Evolutionary conservation across 2,329 filamentous ascomycete species (phyloP), one percentile per base, ranked within the genome.

Genomic region (Colletotrichum melonis): DNA sequence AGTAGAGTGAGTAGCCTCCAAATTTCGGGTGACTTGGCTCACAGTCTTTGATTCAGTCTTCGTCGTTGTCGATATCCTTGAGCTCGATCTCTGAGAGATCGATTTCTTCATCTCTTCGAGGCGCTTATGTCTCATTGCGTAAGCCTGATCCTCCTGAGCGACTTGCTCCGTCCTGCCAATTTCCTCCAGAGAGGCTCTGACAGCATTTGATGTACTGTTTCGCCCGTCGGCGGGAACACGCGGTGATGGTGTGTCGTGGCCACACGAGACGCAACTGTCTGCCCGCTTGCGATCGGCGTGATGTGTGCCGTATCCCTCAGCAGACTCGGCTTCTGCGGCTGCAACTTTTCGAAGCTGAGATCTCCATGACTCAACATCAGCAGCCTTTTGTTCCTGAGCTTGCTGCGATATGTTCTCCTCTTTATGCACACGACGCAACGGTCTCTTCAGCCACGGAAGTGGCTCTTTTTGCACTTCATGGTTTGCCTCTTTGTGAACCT

Each of bases 381-480:
- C 30, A 12, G 60, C 35, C 26, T 70, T 59, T 16, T 60, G 62
- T 24, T 35, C 32, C 28, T 11, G 35, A n/a, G 5, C 62, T 28
- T 71, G 71, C 30, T 49, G 62, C 16, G 60, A 60, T 5, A 68
- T 68, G n/a, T 74, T 59, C 22, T 73, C 63, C 49, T 68, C 72
- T 30, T 73, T 74, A 19, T 58, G 72, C 26, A 74, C 72, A 19
- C 72, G 62, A 14, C 72, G 72, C 26, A 74, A 60, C 8, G 58
- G 63, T 35, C 63, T 52, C 32, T 63, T 52, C 30, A 74, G 63
- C 72, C 72, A 74, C 4, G 69, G 68, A 12, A 72, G 35, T 8
- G 63, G 54, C 19, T 60, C 38, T 8, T 73, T 68, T 7, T 30
- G 19, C 4, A 32, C 19, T n/a, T 63, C 57, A 3, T 24, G 35